Conservation (phyloP, 306 rosid species). For the Pyrus bretschneideri region DNA sequence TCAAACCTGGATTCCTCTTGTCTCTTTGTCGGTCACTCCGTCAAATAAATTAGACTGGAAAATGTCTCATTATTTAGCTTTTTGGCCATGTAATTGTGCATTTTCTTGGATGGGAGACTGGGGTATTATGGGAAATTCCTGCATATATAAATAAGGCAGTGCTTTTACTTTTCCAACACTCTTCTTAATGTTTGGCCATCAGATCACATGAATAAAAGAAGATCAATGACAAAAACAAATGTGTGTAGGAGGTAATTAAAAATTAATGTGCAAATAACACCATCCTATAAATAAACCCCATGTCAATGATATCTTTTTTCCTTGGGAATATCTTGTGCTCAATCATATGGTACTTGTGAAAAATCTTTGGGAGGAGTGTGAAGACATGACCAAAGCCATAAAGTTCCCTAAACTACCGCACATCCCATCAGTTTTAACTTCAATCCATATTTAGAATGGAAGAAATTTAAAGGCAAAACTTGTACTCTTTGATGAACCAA, state of each 20-base stretch:
- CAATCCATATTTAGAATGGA: not conserved
- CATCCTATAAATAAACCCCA: not conserved
- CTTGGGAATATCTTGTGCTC: slow-evolving; percentile 3
- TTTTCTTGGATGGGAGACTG: not conserved
- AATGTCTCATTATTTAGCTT: not conserved
- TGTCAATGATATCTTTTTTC: not conserved
- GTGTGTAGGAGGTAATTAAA: too few species aligned
- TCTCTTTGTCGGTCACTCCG: not conserved
- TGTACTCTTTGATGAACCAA: not conserved
- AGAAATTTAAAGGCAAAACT: not conserved
- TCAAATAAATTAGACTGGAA: not conserved
- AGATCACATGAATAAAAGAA: too few species aligned
- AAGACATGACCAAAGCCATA: slow-evolving; percentile 2
- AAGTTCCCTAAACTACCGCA: not conserved
- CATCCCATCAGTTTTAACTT: slow-evolving; percentile 2
- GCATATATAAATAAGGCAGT: not conserved
- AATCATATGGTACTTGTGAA: not conserved
- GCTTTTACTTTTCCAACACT: too few species aligned
- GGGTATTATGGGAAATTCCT: not conserved
- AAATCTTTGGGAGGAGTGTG: slow-evolving; percentile 7
- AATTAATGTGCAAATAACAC: too few species aligned
- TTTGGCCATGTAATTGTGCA: not conserved
- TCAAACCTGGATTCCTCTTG: not conserved
- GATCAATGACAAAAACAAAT: not conserved
- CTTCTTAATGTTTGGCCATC: too few species aligned